Conservation (phyloP, 176 grass and related monocot genomes). For the Zizania latifolia region DNA sequence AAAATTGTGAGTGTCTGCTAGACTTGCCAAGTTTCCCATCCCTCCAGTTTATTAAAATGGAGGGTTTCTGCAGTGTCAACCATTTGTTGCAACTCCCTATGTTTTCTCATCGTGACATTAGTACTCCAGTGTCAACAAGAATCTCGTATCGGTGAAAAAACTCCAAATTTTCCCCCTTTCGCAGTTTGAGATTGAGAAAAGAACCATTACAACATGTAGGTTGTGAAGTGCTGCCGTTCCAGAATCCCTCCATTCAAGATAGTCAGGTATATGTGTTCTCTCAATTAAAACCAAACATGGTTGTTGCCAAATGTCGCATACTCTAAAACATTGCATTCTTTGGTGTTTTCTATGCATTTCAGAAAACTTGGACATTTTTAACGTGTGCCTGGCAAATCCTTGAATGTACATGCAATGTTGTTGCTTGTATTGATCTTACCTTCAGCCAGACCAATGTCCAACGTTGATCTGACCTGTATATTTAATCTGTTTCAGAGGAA, state of each 20-base stretch:
- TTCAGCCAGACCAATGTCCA: not conserved
- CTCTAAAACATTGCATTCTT: not conserved
- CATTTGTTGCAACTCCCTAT: slow-evolving; percentile 11
- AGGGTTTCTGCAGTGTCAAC: slow-evolving; percentile 8
- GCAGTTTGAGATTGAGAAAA: slow-evolving; percentile 12
- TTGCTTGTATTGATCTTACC: not conserved
- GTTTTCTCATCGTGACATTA: slow-evolving; percentile 14
- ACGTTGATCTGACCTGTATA: not conserved
- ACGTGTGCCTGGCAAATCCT: not conserved
- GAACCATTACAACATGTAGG: not conserved
- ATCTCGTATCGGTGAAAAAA: slow-evolving; percentile 13
- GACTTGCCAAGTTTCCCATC: slow-evolving; percentile 21
- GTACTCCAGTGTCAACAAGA: not conserved
- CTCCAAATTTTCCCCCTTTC: not conserved
- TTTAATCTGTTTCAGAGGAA: slow-evolving; percentile 10
- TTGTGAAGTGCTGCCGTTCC: not conserved
- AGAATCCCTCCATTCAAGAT: slow-evolving; percentile 11
- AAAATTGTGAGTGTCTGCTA: slow-evolving; percentile 19
- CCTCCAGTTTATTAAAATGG: slow-evolving; percentile 19
- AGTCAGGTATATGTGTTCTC: not conserved
- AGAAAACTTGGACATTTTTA: slow-evolving; percentile 24
- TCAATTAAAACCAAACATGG: not conserved
- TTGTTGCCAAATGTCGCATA: not conserved
- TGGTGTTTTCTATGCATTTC: not conserved
- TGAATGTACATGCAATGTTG: not conserved